phyloP scores from a whole-genome alignment of 257 asterid species.

The Primulina huaijiensis region DNA sequence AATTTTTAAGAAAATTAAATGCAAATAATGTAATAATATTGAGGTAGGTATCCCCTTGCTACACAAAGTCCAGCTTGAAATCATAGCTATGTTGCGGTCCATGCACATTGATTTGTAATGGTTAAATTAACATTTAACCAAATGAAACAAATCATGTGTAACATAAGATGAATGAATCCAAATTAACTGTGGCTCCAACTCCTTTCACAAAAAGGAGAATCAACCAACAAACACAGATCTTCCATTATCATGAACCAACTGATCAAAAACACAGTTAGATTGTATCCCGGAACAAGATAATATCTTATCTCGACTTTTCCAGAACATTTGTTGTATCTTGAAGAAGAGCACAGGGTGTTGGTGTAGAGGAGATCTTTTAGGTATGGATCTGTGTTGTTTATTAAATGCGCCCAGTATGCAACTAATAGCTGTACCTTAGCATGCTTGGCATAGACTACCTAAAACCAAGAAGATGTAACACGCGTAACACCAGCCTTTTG shows the following conservation, averaged over 20 bases:
- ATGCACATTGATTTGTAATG: no score
- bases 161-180: no score
- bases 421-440: conserved; percentile 68
- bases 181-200: no score
- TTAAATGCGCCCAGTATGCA: conserved; percentile 73
- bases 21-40: no score
- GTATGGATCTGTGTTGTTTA: conserved; percentile 59
- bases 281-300: conserved; percentile 73
- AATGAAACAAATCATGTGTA: no score
- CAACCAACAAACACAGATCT: background rate
- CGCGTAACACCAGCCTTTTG: background rate
- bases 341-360: conserved; percentile 66
- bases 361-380: conserved; percentile 72
- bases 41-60: no score
- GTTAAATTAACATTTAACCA: no score
- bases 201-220: no score
- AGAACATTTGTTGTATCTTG: conserved; percentile 53
- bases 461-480: background rate
- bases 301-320: conserved; percentile 81
- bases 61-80: no score
- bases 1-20: no score
- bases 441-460: conserved; percentile 72
- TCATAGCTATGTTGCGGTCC: no score
- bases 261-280: conserved; percentile 38
- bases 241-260: background rate